Base-by-base conservation (phyloP, 306 rosid species). In the Prinsepia uniflora region DNA sequence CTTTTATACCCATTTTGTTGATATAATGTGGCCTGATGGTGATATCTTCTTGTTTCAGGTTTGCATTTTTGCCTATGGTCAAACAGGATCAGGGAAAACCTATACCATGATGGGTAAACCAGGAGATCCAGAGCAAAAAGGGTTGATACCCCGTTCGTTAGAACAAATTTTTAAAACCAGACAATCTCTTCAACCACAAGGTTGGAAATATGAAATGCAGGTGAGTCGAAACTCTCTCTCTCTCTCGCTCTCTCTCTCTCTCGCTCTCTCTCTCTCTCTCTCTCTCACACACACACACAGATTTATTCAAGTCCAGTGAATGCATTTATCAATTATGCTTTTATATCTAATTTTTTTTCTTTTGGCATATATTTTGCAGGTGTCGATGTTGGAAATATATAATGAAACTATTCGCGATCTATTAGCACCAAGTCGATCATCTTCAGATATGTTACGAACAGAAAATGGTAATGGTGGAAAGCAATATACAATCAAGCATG, bases 171-270 rank as follows among this genome's bases (percentile, higher is more conserved):
- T 94, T 81, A 89, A 84, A 82, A 82, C 99, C 46, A 85, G 82
- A 71, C 95, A 94, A 70, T 79, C 88, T 78, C 97, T 84, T 72
- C 84, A 78, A 76, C 74, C 82, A 39, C 99, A 91, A 72, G 99
- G 99, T 66, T 94, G 99, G 99, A 94, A 84, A 82, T 94, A 94
- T 54, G 97, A 91, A 83, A 83, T 94, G 97, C 99, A 94, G 96
- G 98, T 94, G 73, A 74, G 78, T 40, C 15, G 62, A 74, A 30
- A 66, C 64, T 52, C n/a, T 44, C 45, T 67, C 64, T 53, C 63
- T 56, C 9, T 45, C 24, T 60, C 24, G 66, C 71, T 61, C 53
- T 36, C 58, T 53, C 30, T 41, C 61, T 53, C 56, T 50, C 56
- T 50, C 10, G 7, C 14, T 12, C 53, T n/a, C 58, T 2, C 56